Base-by-base conservation (phyloP, 225 moss, liverwort and hornwort genomes). In the Polytrichum formosum region DNA sequence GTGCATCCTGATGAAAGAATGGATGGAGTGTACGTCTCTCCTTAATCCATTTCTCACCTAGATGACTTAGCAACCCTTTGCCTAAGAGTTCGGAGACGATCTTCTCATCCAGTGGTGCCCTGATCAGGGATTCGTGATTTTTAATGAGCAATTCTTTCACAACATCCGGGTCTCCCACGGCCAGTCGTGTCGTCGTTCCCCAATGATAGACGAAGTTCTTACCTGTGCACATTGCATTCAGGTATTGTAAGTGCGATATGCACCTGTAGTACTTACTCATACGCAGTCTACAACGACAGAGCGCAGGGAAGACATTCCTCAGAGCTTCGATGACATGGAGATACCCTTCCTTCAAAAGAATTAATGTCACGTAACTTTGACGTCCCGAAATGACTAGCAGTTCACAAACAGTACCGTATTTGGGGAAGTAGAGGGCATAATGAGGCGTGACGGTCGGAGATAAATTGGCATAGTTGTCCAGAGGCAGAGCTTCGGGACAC, bases 11-110 rank as follows among this genome's bases (percentile, higher is more conserved):
- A 28, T 80, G 80, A 31, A 88, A 88, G 18, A 77, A 85, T 1
- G 88, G 88, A 67, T 71, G 79, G 53, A 85, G 76, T 27, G 76
- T 73, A 1, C 73, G 74, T 54, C 88, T 55, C 63, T 88, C 76
- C 0, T 0, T 3, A 2, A 63, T 64, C 88, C 88, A 88, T 33
- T 79, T 79, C 1, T 73, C 54, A 9, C 84, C 85, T 0, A 73
- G 28, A 0, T 62, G 63, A 20, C 64, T 53, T 46, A 71, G 0
- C 63, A 88, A 46, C 0, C 87, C 82, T n/a, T 55, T 79, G 0
- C 87, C 87, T 1, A 70, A 1, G 31, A 75, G 6, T 20, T 77
- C 64, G 1, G 63, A 67, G 23, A 79, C 1, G 0, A 82, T 37
- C 5, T 17, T 1, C 22, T 60, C 61, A 33, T 66, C 28, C n/a